A percentile compares a stretch with the other conserved stretches of the same genome.
Evolutionary conservation across 2,329 filamentous ascomycete species (phyloP).

Genomic region (Pseudocercospora fijiensis): DNA sequence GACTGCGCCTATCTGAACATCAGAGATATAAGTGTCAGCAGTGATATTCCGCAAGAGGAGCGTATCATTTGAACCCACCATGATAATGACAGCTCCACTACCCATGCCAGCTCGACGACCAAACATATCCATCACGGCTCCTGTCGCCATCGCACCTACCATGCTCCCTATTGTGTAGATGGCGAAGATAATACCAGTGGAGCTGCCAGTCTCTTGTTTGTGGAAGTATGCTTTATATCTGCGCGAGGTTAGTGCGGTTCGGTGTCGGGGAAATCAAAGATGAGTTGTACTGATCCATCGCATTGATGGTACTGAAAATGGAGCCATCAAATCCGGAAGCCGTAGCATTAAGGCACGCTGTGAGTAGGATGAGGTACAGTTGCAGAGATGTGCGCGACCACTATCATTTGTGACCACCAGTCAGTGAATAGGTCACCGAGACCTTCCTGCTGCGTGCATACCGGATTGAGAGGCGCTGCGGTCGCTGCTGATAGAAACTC

Average conservation of each 20-base stretch:
- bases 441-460: neutral
- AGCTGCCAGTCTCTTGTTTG: conserved; percentile 15
- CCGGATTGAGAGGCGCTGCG: conserved; percentile 13
- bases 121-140: conserved; percentile 38
- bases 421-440: neutral
- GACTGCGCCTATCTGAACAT: conserved; percentile 6
- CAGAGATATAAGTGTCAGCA: too few relatives aligned
- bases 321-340: conserved; percentile 17
- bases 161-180: conserved; percentile 53
- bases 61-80: neutral
- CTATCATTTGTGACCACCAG: neutral
- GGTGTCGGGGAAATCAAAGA: neutral
- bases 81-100: conserved; percentile 12
- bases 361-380: conserved; percentile 14
- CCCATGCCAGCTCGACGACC: conserved; percentile 17
- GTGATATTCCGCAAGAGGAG: neutral
- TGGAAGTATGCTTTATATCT: conserved; percentile 15
- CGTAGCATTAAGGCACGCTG: conserved; percentile 16
- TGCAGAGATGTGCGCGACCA: conserved; percentile 15
- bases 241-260: neutral
- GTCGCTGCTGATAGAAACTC: conserved; percentile 13
- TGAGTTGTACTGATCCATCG: conserved; percentile 13
- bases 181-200: conserved; percentile 51
- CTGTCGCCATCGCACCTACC: conserved; percentile 45
- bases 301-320: conserved; percentile 19